Percentiles rank a stretch among this genome's conserved stretches.
Conservation (phyloP, 768 basidiomycete genomes). For the Rhodotorula diobovata region DNA sequence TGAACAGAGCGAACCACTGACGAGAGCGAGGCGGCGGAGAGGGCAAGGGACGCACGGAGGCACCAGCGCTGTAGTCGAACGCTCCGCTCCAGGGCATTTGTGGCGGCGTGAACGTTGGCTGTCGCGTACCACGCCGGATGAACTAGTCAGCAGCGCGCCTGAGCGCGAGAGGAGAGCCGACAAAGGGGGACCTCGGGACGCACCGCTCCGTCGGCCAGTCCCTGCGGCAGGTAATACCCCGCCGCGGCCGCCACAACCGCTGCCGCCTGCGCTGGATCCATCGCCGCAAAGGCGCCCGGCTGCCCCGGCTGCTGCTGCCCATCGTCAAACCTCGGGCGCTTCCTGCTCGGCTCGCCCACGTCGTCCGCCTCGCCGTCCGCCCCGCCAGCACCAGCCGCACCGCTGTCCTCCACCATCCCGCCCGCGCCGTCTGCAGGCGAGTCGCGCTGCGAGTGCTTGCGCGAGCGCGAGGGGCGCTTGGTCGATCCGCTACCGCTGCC, state of each 20-base stretch:
- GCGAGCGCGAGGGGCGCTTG: slow-evolving; percentile 1
- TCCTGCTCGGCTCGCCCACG: neutral
- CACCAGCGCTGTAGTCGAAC: neutral
- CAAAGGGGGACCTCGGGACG: too few relatives aligned
- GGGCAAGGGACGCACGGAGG: neutral
- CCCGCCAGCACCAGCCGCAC: neutral
- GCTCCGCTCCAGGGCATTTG: neutral
- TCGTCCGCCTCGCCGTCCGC: neutral
- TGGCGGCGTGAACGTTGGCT: neutral
- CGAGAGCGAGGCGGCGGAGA: neutral
- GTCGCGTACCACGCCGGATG: neutral
- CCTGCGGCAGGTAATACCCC: neutral
- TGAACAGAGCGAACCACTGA: neutral
- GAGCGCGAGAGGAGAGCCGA: neutral
- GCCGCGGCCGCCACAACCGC: neutral
- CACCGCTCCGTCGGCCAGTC: neutral
- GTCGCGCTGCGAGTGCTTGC: neutral
- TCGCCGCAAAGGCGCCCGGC: neutral
- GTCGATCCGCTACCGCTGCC: neutral
- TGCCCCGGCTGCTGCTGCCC: neutral
- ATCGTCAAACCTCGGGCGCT: neutral
- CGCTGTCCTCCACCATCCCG: too few relatives aligned
- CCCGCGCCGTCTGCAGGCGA: neutral
- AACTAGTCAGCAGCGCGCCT: neutral
- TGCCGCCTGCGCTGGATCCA: neutral